A percentile compares a stretch with the other conserved stretches of the same genome.
Evolutionary conservation across 352 stramenopile genomes (phyloP).

Genomic region (Halophytophthora batemanensis): DNA sequence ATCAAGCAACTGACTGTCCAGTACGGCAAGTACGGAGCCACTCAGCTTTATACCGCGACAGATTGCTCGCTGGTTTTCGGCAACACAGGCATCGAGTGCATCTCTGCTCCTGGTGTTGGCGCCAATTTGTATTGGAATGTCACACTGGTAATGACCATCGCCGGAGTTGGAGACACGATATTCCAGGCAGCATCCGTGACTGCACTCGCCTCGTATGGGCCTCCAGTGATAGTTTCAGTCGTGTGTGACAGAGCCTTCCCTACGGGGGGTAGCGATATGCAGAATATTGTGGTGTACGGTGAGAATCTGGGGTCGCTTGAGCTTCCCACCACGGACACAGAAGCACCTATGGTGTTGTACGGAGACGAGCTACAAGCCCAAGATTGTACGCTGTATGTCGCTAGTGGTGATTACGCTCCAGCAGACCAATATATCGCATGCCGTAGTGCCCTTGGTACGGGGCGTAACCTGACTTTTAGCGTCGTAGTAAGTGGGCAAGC

Average conservation of each 20-base stretch:
- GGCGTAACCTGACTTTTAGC: conserved; percentile 31
- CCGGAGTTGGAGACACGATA: conserved; percentile 26
- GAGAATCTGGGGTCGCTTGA: conserved; percentile 33
- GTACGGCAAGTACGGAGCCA: conserved; percentile 42
- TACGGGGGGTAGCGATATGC: conserved; percentile 25
- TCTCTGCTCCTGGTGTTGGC: conserved; percentile 34
- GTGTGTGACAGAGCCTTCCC: conserved; percentile 31
- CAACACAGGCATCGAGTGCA: conserved; percentile 46
- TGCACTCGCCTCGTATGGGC: conserved; percentile 34
- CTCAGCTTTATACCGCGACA: conserved; percentile 27
- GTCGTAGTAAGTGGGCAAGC: conserved; percentile 33
- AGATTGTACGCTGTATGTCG: conserved; percentile 20
- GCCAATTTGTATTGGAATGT: conserved; percentile 47
- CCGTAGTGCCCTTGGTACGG: conserved; percentile 31
- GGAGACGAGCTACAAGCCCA: conserved; percentile 29
- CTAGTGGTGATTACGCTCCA: neutral
- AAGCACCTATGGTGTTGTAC: conserved; percentile 26
- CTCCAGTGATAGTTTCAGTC: conserved; percentile 26
- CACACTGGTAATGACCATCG: conserved; percentile 41
- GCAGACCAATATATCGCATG: conserved; percentile 34
- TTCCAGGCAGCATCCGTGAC: conserved; percentile 38
- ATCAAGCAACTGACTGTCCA: conserved; percentile 39
- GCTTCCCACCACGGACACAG: conserved; percentile 11
- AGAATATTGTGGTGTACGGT: conserved; percentile 41
- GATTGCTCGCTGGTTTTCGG: conserved; percentile 42